phyloP scores from a whole-genome alignment of 352 stramenopile species.

The Halophytophthora batemanensis region DNA sequence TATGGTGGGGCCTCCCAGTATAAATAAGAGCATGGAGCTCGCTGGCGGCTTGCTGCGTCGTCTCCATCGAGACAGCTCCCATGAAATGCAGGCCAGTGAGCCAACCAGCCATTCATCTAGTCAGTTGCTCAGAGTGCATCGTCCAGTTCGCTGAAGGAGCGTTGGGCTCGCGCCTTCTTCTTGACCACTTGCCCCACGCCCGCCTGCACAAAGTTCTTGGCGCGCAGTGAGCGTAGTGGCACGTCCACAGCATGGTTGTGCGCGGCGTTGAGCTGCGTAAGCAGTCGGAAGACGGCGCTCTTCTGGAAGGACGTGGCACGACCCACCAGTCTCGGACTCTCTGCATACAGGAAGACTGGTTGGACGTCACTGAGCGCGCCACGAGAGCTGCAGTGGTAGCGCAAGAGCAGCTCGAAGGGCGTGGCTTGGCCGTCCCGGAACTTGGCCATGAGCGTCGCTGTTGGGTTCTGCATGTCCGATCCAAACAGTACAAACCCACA shows the following conservation, averaged over 20 bases:
- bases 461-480: no score
- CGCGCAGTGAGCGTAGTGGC: constrained; percentile 52
- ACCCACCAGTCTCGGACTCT: constrained; percentile 61
- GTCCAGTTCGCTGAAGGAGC: constrained; percentile 34
- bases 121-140: no score
- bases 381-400: constrained; percentile 36
- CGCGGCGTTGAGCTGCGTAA: constrained; percentile 52
- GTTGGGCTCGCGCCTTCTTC: constrained; percentile 34
- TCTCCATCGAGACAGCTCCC: no score
- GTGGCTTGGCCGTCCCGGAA: constrained; percentile 37
- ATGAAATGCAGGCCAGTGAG: no score
- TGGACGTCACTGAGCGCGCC: constrained; percentile 14
- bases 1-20: no score
- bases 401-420: constrained; percentile 54
- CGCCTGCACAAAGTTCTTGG: constrained; percentile 63
- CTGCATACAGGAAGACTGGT: constrained; percentile 60
- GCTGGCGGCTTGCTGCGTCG: no score
- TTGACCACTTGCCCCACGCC: constrained; percentile 48
- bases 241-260: constrained; percentile 51
- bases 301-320: constrained; percentile 37
- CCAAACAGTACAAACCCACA: no score
- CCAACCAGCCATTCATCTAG: no score
- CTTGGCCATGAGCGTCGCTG: constrained; percentile 52
- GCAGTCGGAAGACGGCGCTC: constrained; percentile 43
- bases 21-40: no score